Evolutionary conservation across 1,139 yeast species (phyloP).

Genomic region (Lodderomyces parapsilosis): DNA sequence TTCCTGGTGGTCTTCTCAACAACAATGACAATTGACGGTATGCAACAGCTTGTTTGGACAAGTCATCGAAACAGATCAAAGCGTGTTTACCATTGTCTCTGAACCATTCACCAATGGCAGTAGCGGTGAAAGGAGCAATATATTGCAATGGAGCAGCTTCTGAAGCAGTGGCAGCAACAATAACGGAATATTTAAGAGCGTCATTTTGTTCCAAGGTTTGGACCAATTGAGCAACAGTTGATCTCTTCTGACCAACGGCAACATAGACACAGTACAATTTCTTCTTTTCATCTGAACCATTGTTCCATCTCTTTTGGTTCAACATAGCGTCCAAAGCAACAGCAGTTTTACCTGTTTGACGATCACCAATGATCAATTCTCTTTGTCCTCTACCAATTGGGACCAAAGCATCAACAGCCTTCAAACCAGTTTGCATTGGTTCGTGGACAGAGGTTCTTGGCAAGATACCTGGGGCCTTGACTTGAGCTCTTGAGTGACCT

Average conservation of each 20-base stretch:
- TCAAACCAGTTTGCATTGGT: conserved; percentile 99
- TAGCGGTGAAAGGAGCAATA: conserved; percentile 99
- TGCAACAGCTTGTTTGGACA: conserved; percentile 99
- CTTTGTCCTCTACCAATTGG: conserved; percentile 99
- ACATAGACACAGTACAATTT: conserved; percentile 99
- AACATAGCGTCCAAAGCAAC: conserved; percentile 97
- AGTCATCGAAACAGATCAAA: conserved; percentile 94
- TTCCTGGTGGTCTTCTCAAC: conserved; percentile 97
- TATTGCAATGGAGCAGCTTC: conserved; percentile 99
- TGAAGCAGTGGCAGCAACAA: conserved; percentile 99
- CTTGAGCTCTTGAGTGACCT: conserved; percentile 91
- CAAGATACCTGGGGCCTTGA: conserved; percentile 99
- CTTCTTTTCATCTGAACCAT: conserved; percentile 91
- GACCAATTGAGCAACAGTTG: conserved; percentile 99
- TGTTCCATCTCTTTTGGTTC: conserved; percentile 99
- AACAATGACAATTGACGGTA: conserved; percentile 98
- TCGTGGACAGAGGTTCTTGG: conserved; percentile 98
- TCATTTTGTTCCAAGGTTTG: conserved; percentile 98
- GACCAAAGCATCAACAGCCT: conserved; percentile 98
- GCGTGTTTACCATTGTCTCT: conserved; percentile 99
- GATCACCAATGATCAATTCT: conserved; percentile 99
- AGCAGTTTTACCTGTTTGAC: conserved; percentile 99
- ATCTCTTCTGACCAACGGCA: conserved; percentile 99
- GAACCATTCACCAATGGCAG: conserved; percentile 99
- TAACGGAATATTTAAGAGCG: conserved; percentile 95